These are phyloP conservation scores for Pseudomicrostroma phylloplanum DNA, from an alignment of 1,284 basidiomycete genomes.

Conservation along the genomic window DNA sequence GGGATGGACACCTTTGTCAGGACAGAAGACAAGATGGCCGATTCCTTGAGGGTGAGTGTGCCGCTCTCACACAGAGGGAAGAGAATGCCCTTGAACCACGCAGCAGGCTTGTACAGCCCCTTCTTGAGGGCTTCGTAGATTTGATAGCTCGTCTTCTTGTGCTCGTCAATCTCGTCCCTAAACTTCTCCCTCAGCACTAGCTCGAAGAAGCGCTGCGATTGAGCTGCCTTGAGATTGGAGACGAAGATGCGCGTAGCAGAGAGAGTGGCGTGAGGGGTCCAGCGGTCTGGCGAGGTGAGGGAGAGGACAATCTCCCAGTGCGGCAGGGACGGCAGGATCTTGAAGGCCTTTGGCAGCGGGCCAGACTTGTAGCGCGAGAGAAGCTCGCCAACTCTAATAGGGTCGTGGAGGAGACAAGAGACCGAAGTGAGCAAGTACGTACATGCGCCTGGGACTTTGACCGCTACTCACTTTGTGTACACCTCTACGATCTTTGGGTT, in stretches of 20 bases:
- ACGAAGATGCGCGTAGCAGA: slow-evolving; percentile 94
- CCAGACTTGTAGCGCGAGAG: slow-evolving; percentile 90
- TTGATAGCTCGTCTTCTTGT: slow-evolving; percentile 82
- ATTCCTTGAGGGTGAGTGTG: slow-evolving; percentile 72
- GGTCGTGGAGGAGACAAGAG: not conserved
- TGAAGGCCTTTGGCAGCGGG: slow-evolving; percentile 92
- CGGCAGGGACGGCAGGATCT: slow-evolving; percentile 90
- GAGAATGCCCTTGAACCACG: slow-evolving; percentile 96
- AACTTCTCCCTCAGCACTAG: slow-evolving; percentile 87
- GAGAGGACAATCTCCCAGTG: slow-evolving; percentile 95
- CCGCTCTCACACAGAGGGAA: slow-evolving; percentile 77
- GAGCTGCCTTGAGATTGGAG: slow-evolving; percentile 90
- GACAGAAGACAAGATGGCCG: slow-evolving; percentile 87
- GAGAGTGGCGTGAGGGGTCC: slow-evolving; percentile 91
- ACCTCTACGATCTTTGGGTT: slow-evolving; percentile 95
- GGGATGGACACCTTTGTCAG: slow-evolving; percentile 87
- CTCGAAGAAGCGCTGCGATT: slow-evolving; percentile 88
- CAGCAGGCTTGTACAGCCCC: slow-evolving; percentile 89
- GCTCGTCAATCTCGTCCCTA: slow-evolving; percentile 73
- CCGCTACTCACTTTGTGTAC: slow-evolving; percentile 71
- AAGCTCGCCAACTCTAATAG: slow-evolving; percentile 70
- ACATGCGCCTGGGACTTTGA: not conserved
- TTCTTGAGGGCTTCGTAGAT: slow-evolving; percentile 89
- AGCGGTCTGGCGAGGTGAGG: slow-evolving; percentile 81
- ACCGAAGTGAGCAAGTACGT: not conserved